phyloP scores from a whole-genome alignment of 805 yeast genomes.

The Candida saitoana region DNA sequence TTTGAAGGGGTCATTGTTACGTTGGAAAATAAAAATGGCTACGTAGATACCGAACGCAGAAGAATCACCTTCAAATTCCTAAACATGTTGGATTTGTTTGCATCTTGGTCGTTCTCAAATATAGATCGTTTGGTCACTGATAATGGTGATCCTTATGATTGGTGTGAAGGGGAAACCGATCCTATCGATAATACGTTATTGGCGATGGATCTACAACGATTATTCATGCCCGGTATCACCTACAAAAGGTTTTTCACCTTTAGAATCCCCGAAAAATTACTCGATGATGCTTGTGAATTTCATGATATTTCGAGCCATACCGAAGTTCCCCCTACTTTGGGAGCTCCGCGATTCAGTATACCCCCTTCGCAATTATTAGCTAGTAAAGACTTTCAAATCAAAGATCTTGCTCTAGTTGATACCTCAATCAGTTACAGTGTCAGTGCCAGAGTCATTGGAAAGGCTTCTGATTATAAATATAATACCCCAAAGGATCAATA shows the following conservation, averaged over 20 bases:
- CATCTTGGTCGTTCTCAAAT: constrained; percentile 43
- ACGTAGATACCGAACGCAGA: constrained; percentile 24
- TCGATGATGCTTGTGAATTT: constrained; percentile 36
- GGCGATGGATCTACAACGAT: constrained; percentile 33
- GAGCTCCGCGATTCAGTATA: constrained; percentile 23
- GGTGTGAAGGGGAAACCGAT: constrained; percentile 45
- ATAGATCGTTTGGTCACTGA: constrained; percentile 37
- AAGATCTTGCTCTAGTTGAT: constrained; percentile 35
- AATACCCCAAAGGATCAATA: constrained; percentile 25
- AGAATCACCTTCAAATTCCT: constrained; percentile 32
- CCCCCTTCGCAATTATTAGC: constrained; percentile 23
- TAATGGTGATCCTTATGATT: constrained; percentile 39
- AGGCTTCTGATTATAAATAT: constrained; percentile 31
- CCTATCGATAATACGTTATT: constrained; percentile 35
- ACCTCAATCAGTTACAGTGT: constrained; percentile 33
- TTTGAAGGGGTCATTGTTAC: constrained; percentile 35
- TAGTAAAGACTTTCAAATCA: constrained; percentile 18
- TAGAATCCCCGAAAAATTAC: constrained; percentile 36
- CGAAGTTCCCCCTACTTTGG: constrained; percentile 35
- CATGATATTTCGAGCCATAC: constrained; percentile 34
- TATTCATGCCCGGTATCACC: constrained; percentile 34
- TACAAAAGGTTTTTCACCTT: constrained; percentile 42
- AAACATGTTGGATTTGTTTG: constrained; percentile 42
- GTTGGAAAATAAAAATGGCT: constrained; percentile 21
- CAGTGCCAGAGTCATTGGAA: constrained; percentile 39